Evolutionary conservation across 2,329 filamentous ascomycete species (phyloP).

Genomic region (Lasiodiplodia citricola): DNA sequence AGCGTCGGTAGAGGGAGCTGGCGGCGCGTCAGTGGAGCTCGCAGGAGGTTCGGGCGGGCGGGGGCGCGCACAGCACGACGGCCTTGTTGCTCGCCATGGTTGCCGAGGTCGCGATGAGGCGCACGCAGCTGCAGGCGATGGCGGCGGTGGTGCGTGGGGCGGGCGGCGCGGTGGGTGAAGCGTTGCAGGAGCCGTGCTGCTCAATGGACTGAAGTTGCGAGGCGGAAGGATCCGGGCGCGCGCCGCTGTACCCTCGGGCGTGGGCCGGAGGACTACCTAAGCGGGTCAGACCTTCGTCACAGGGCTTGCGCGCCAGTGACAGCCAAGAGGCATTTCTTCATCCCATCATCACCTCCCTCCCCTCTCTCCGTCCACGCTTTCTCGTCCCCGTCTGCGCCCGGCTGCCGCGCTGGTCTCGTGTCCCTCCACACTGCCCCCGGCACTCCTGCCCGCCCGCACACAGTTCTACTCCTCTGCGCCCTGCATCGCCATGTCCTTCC

Average conservation of each 20-base stretch:
- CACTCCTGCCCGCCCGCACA: background rate
- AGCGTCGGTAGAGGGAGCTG: conserved; percentile 83
- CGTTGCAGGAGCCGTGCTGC: conserved; percentile 24
- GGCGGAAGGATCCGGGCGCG: conserved; percentile 26
- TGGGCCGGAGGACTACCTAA: background rate
- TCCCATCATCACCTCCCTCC: conserved; percentile 25
- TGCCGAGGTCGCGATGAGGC: conserved; percentile 21
- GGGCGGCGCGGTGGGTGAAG: conserved; percentile 24
- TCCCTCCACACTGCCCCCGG: background rate
- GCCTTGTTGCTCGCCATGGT: conserved; percentile 49
- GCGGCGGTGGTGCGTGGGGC: conserved; percentile 39
- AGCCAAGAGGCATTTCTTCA: conserved; percentile 23
- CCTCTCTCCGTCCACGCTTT: conserved; percentile 4
- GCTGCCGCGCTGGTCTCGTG: conserved; percentile 14
- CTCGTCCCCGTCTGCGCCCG: background rate
- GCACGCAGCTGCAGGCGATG: conserved; percentile 23
- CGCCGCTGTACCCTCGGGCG: background rate
- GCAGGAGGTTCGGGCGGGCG: conserved; percentile 28
- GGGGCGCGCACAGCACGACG: conserved; percentile 39
- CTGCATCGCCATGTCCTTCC: conserved; percentile 19
- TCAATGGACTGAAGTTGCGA: conserved; percentile 27
- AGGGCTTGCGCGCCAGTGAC: conserved; percentile 20
- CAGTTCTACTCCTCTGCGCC: conserved; percentile 4
- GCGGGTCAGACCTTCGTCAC: conserved; percentile 25
- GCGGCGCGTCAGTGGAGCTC: conserved; percentile 36